Evolutionary conservation across 108 stramenopile species (phyloP), one percentile per base, ranked within the genome.

Genomic region (Chaetoceros muelleri): DNA sequence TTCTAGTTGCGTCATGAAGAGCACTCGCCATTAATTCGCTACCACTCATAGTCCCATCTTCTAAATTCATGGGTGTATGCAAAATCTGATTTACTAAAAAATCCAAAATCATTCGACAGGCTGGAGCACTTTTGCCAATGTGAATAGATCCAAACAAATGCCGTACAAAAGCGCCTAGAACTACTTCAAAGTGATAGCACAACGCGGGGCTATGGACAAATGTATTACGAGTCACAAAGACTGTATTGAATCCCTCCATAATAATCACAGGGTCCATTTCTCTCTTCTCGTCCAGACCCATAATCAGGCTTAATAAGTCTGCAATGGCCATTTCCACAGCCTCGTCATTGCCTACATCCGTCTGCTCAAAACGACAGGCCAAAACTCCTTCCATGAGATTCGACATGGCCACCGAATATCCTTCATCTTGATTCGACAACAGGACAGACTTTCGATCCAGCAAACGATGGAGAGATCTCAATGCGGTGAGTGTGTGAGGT

Each of bases 301-400:
- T 76, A 52, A 91, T 44, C 28, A 91, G 60, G 10, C 69, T 55
- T 26, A 91, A 64, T 44, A 91, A 65, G 70, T 91, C 90, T 16
- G 85, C 84, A 60, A 91, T 87, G 7, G 90, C 90, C 85, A 91
- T 85, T 79, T 91, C 90, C 0, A 91, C 90, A 24, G 90, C 90
- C 64, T 91, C 90, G 48, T 91, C 90, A n/a, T 82, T 78, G 21
- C 81, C 85, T 0, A 85, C 83, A 73, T 91, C 85, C 0, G 90
- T 91, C 53, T 91, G 90, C 65, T 91, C 90, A 55, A 91, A 91
- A 71, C 81, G 72, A 59, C 90, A 91, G 21, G 70, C 72, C 44
- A 91, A 57, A 17, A 91, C 71, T 7, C 76, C 85, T 31, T 67
- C 68, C 21, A 70, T 69, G 8, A 76, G 20, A 28, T 46, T 53